Evolutionary conservation across 2,329 filamentous ascomycete species (phyloP).

Genomic region (Fusarium sp.): DNA sequence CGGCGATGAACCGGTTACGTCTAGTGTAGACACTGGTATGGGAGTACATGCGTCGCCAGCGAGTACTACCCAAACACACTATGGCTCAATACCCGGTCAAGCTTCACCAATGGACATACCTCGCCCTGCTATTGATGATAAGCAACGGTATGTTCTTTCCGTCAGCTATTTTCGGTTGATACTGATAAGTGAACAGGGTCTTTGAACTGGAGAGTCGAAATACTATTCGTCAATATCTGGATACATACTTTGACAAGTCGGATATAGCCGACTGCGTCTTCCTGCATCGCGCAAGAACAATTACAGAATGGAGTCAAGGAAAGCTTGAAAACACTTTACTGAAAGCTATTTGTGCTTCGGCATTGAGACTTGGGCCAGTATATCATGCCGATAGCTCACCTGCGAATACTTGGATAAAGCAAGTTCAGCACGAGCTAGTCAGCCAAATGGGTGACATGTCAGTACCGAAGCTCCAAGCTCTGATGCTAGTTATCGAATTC

Average conservation of each 20-base stretch:
- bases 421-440: slow-evolving; percentile 29
- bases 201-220: slow-evolving; percentile 29
- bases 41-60: slow-evolving; percentile 20
- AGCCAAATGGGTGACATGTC: slow-evolving; percentile 18
- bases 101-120: neutral
- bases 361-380: neutral
- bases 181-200: neutral
- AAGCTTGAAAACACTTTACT: slow-evolving; percentile 35
- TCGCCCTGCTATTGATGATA: neutral
- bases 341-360: slow-evolving; percentile 40
- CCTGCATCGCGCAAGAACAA: slow-evolving; percentile 38
- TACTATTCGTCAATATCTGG: slow-evolving; percentile 18
- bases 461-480: slow-evolving; percentile 33
- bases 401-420: slow-evolving; percentile 34
- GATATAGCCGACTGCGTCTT: slow-evolving; percentile 36
- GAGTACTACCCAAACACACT: slow-evolving; percentile 3
- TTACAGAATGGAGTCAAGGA: slow-evolving; percentile 44
- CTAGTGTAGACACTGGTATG: neutral
- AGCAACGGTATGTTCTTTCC: neutral
- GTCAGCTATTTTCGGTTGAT: neutral
- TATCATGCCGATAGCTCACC: neutral
- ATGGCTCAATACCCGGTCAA: slow-evolving; percentile 10
- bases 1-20: neutral
- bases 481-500: slow-evolving; percentile 40
- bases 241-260: slow-evolving; percentile 43